Conservation (phyloP, 129 eudicot genomes). For the Centella asiatica region DNA sequence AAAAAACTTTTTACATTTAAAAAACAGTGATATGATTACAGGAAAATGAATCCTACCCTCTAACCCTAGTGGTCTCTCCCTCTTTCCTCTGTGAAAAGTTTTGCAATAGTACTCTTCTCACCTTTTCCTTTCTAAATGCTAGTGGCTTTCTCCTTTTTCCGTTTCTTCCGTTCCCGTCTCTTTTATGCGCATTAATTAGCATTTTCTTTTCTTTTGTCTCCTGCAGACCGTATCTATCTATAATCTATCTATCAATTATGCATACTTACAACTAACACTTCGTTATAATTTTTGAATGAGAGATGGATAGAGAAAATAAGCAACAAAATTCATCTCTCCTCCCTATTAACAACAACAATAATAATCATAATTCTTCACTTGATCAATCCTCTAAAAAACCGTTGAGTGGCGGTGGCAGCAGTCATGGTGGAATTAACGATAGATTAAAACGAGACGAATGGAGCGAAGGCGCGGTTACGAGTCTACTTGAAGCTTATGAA, state of each 20-base stretch:
- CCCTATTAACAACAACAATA: constrained; percentile 10
- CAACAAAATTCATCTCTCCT: constrained; percentile 28
- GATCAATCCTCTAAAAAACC: constrained; percentile 26
- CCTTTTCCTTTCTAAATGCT: constrained; percentile 31
- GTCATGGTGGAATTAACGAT: constrained; percentile 30
- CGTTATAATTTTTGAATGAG: not conserved
- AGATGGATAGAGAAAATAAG: constrained; percentile 39
- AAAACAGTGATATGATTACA: not conserved
- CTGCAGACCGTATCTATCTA: too few species aligned
- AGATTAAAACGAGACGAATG: constrained; percentile 82
- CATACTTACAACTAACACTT: not conserved
- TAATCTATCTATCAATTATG: not conserved
- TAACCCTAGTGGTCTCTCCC: constrained; percentile 41
- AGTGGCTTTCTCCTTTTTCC: constrained; percentile 30
- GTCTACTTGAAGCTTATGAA: constrained; percentile 79
- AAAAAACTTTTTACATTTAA: too few species aligned
- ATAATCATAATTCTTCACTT: not conserved
- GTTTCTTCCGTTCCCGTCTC: not conserved
- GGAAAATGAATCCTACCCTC: constrained; percentile 3
- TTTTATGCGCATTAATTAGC: not conserved
- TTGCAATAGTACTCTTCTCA: constrained; percentile 7
- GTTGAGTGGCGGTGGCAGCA: constrained; percentile 1
- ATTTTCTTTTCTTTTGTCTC: not conserved
- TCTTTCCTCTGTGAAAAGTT: constrained; percentile 17
- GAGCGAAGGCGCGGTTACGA: constrained; percentile 95